Percentiles rank a stretch among this genome's conserved stretches.
Conservation (phyloP, 2,329 filamentous ascomycete species). For the Seiridium unicorne region DNA sequence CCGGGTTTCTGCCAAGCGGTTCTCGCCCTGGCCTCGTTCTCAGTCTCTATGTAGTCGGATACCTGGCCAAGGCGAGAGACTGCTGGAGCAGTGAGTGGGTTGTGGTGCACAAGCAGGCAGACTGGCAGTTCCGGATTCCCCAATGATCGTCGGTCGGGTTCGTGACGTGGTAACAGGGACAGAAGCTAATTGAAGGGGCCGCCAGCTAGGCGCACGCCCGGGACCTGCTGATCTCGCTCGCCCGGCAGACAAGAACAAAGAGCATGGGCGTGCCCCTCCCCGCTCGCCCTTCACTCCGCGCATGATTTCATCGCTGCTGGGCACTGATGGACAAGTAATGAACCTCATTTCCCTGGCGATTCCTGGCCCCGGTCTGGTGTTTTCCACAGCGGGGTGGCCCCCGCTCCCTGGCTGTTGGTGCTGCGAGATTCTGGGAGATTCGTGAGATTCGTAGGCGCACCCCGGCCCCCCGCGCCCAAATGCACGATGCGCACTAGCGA, state of each 20-base stretch:
- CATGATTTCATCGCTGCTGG: neutral
- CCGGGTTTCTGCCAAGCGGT: too few species aligned
- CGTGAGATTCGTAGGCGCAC: neutral
- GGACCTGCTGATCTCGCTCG: neutral
- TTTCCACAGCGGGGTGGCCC: neutral
- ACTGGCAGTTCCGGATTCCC: neutral
- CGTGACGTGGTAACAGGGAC: slow-evolving; percentile 4
- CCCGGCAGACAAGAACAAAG: neutral
- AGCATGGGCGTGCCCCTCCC: neutral
- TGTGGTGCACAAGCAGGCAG: too few species aligned
- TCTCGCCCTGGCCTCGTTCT: too few species aligned
- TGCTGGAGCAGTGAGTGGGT: too few species aligned
- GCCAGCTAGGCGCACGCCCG: neutral
- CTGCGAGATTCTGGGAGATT: neutral
- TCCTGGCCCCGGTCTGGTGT: neutral
- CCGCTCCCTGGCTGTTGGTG: neutral
- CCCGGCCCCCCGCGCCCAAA: neutral
- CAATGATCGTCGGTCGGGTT: slow-evolving; percentile 3
- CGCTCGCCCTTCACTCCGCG: neutral
- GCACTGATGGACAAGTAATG: neutral
- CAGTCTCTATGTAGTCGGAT: too few species aligned
- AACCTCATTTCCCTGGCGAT: neutral
- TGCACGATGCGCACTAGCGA: neutral
- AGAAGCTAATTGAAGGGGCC: slow-evolving; percentile 2
- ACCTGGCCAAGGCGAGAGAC: too few species aligned